Percentiles rank a stretch among this genome's conserved stretches.
Conservation (phyloP, 1,284 basidiomycete genomes). For the Xerocomus amazonicus region DNA sequence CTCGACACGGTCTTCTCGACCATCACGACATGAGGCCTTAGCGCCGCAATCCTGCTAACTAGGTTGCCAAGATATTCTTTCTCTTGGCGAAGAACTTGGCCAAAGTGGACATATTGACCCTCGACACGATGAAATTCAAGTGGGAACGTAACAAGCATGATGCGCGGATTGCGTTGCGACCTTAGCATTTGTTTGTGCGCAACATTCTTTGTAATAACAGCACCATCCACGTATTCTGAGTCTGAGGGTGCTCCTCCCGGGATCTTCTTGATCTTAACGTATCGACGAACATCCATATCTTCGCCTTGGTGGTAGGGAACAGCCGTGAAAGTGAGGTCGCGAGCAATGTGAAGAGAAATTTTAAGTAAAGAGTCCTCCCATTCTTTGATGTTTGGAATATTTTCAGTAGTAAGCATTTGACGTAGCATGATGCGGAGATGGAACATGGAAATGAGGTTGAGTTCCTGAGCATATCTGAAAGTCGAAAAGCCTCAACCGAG, state of each 20-base stretch:
- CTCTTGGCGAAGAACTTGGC: conserved; percentile 91
- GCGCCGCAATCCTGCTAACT: conserved; percentile 83
- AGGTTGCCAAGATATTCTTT: conserved; percentile 91
- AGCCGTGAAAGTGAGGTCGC: conserved; percentile 72
- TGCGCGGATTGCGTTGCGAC: conserved; percentile 72
- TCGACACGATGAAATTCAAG: conserved; percentile 94
- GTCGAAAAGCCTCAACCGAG: conserved; percentile 4
- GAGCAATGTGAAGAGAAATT: conserved; percentile 76
- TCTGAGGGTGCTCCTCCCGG: conserved; percentile 90
- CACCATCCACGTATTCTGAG: conserved; percentile 96
- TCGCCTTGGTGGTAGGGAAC: conserved; percentile 75
- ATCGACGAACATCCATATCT: conserved; percentile 92
- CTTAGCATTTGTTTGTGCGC: conserved; percentile 89
- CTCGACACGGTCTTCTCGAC: conserved; percentile 92
- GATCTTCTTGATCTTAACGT: conserved; percentile 98
- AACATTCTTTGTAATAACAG: conserved; percentile 97
- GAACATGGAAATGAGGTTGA: conserved; percentile 81
- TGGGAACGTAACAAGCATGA: conserved; percentile 96
- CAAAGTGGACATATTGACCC: conserved; percentile 92
- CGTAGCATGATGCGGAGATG: conserved; percentile 86
- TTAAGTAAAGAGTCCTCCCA: conserved; percentile 85
- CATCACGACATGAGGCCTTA: conserved; percentile 90
- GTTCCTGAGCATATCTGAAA: conserved; percentile 70
- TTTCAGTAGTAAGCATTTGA: conserved; percentile 79
- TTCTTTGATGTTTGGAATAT: conserved; percentile 72